Evolutionary conservation across 2,329 filamentous ascomycete genomes (phyloP), one percentile per base, ranked within the genome.

Genomic region (Lizonia empirigonia): DNA sequence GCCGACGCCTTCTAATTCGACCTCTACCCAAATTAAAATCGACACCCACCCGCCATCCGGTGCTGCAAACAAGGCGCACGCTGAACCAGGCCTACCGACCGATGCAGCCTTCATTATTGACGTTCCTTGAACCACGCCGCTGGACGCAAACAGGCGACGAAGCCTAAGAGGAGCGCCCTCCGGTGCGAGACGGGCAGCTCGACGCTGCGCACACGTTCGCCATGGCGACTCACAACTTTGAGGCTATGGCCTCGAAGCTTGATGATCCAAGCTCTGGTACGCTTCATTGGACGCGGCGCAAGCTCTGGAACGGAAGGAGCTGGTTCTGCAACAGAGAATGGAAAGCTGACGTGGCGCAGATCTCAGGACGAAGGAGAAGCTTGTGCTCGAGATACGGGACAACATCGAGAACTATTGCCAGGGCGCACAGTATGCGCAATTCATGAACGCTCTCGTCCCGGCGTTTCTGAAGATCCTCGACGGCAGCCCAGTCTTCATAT

Each of bases 401-500:
- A 91, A 84, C 65, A 86, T 97, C 62, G 95, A 99, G 66, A 83
- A 91, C 67, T 96, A 94, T 78, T 91, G 88, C 46, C 85, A 84
- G 66, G 87, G 89, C 44, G 81, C 83, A 47, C 86, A 86, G 64
- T 99, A 97, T 72, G 76, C 84, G 22, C 80, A 83, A 41, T 97
- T 99, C 72, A 81, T 99, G 53, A 85, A 90, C 69, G 90, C 90
- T 75, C 81, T 97, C 66, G 88, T 97, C 78, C 94, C 94, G 30
- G 85, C 96, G 26, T 94, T 97, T 76, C 84, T 94, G 70, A 86
- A 83, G 71, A 90, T 96, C 45, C 79, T 99, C 42, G 87, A 88
- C 68, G 90, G 91, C 46, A 86, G 88, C 67, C 92, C 91, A 30
- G 89, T 95, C 59, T 97, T 99, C 71, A 88, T 93, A 63, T 96